Evolutionary conservation across 805 yeast genomes (phyloP), one percentile per base, ranked within the genome.

Genomic region (Schwanniomyces sp.): DNA sequence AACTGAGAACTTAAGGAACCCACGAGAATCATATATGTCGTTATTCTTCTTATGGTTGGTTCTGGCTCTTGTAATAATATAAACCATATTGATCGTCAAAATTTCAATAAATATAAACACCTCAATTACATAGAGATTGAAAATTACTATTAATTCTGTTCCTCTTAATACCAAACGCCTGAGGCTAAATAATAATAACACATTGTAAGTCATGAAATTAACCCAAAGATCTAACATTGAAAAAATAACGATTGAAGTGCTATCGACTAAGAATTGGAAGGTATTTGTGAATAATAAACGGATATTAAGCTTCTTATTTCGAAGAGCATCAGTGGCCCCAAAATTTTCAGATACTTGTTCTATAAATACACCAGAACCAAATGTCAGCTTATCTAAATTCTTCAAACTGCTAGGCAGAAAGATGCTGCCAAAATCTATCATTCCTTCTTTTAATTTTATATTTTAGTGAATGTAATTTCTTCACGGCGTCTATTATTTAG

Each of bases 111-210:
- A 10, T 5, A 52, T 43, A 18, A 43, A 14, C 7, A 44, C 17
- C 36, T 52, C 58, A 17, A 53, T 28, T 12, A 40, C n/a, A 26
- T 34, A 44, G 12, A 49, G 42, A 3, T 32, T 40, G 9, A 40
- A 11, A n/a, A 30, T 29, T 9, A 52, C 26, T 10, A 47, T 24
- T 5, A 38, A 32, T 11, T 44, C 34, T 9, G 36, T 45, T n/a
- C 29, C 43, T 16, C 34, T 34, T 25, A 44, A 38, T 7, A 48
- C 16, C 5, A 42, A 25, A 27, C 49, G 49, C 27, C 56, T 47
- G 7, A 50, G 28, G 9, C 45, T 43, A 44, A 53, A 55, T 4
- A 53, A 46, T 11, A 51, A 26, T 7, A 51, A 41, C 7, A 55
- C 51, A 25, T 52, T 44, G 26, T 47, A 48, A 4, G 51, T 43